Conservation (phyloP, 345 rosid genomes). For the Euphorbia peplus region DNA sequence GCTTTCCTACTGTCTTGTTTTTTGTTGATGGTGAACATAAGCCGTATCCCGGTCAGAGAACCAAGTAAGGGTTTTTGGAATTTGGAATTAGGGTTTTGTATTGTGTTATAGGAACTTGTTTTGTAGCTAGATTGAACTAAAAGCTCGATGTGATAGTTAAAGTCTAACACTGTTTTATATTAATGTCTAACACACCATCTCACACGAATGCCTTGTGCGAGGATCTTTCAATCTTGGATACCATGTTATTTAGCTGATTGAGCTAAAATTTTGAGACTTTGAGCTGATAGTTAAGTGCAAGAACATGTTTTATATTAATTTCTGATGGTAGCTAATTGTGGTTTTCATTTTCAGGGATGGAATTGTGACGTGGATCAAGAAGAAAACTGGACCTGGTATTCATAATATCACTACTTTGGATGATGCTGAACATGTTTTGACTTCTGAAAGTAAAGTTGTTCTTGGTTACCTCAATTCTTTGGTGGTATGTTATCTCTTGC, state of each 20-base stretch:
- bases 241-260: too few relatives aligned
- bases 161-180: too few relatives aligned
- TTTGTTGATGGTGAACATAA: constrained; percentile 85
- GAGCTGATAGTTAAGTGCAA: too few relatives aligned
- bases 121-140: too few relatives aligned
- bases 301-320: too few relatives aligned
- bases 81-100: neutral
- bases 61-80: constrained; percentile 51
- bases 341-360: constrained; percentile 51
- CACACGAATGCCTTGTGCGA: too few relatives aligned
- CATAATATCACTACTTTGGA: constrained; percentile 70
- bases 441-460: constrained; percentile 72
- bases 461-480: constrained; percentile 84
- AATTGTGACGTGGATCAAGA: constrained; percentile 90
- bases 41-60: constrained; percentile 77
- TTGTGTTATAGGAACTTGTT: neutral
- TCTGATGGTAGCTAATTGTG: neutral
- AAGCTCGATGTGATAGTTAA: too few relatives aligned
- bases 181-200: too few relatives aligned
- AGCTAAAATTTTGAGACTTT: too few relatives aligned
- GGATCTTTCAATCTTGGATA: too few relatives aligned
- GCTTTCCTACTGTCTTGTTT: constrained; percentile 83
- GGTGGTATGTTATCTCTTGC: constrained; percentile 47
- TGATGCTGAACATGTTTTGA: constrained; percentile 77
- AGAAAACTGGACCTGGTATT: constrained; percentile 89